Percentiles rank a stretch among this genome's conserved stretches.
Conservation (phyloP, 495 filamentous ascomycete genomes). For the Neurospora sublineolata region DNA sequence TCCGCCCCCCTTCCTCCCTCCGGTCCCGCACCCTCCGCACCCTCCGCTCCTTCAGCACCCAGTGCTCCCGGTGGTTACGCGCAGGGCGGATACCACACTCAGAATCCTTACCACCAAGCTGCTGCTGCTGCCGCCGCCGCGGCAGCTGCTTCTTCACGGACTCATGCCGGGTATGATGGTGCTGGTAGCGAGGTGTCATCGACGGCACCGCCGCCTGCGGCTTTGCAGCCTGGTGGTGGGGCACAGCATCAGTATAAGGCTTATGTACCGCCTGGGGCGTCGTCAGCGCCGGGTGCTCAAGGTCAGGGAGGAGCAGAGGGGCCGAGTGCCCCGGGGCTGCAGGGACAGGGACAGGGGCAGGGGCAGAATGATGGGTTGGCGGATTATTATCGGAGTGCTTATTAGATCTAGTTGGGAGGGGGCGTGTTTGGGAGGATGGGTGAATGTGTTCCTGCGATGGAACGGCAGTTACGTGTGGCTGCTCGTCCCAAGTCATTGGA, state of each 20-base stretch:
- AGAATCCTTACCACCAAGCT: constrained; percentile 9
- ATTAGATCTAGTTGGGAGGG: neutral
- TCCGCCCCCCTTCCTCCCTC: constrained; percentile 16
- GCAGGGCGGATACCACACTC: constrained; percentile 1
- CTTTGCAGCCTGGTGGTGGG: neutral
- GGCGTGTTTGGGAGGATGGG: too few species aligned
- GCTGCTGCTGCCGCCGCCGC: constrained; percentile 30
- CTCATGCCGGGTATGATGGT: neutral
- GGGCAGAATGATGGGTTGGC: neutral
- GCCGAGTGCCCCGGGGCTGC: constrained; percentile 9
- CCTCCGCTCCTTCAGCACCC: constrained; percentile 3
- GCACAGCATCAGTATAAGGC: constrained; percentile 23
- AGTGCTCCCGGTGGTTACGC: constrained; percentile 9
- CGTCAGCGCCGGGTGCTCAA: neutral
- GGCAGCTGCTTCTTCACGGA: constrained; percentile 16
- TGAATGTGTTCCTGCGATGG: too few species aligned
- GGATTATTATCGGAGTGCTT: neutral
- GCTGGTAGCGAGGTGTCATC: neutral
- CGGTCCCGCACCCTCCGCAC: constrained; percentile 16
- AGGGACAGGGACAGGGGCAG: neutral
- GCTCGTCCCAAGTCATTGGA: too few species aligned
- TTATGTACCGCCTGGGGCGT: constrained; percentile 19
- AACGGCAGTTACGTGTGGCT: too few species aligned
- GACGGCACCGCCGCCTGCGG: neutral
- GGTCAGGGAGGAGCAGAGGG: neutral